Conservation (phyloP, 805 yeast species). For the Saccharomycopsis capsularis region DNA sequence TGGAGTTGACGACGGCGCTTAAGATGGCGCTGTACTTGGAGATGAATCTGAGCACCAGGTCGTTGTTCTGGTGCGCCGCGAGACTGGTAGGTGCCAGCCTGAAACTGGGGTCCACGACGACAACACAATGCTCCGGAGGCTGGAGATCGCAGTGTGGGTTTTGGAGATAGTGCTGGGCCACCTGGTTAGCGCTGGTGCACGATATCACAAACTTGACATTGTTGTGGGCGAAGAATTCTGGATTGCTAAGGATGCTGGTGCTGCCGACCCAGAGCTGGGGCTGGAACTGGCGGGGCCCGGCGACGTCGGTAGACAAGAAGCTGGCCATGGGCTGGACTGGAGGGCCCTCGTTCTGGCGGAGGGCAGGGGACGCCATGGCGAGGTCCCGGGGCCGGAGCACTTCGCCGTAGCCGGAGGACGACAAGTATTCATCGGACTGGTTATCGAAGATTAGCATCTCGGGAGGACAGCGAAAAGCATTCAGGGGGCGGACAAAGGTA, state of each 20-base stretch:
- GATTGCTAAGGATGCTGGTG: neutral
- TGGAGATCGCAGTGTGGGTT: neutral
- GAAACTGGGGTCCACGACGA: neutral
- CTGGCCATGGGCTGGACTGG: too few relatives aligned
- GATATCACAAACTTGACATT: neutral
- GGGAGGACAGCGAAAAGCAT: neutral
- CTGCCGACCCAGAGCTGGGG: neutral
- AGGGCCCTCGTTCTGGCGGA: too few relatives aligned
- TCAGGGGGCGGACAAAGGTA: neutral
- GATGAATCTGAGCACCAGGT: neutral
- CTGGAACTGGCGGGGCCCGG: neutral
- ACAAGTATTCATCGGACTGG: neutral
- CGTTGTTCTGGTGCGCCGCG: neutral
- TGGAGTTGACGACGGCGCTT: neutral
- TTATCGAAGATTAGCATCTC: neutral
- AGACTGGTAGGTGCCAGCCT: neutral
- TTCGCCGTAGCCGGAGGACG: neutral
- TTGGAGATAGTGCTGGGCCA: neutral
- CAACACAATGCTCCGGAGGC: slow-evolving; percentile 1
- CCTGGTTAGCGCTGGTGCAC: neutral
- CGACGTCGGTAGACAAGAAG: too few relatives aligned
- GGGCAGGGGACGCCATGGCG: neutral
- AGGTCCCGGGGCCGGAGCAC: neutral
- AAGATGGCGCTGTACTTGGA: slow-evolving; percentile 2
- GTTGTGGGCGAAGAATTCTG: neutral